Evolutionary conservation across 768 basidiomycete genomes (phyloP), one percentile per base, ranked within the genome.

Genomic region (Phylloporus sp.): DNA sequence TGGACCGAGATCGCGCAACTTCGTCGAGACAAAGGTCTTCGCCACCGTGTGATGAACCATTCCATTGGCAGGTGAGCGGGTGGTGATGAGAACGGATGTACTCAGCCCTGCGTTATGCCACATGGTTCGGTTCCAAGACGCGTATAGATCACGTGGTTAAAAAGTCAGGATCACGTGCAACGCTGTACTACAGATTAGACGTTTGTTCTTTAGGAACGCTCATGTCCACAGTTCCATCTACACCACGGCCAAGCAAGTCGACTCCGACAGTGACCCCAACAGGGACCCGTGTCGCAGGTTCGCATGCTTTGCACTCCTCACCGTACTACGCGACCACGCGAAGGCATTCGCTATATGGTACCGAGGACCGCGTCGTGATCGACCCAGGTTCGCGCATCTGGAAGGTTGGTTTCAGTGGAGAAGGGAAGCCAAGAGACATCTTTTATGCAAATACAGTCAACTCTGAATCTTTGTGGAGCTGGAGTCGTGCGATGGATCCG

Each of bases 391-490:
- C 91, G 41, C 78, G 86, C 47, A 80, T 94, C 54, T 98, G 95
- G 95, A 97, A 95, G 72, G 91, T 95, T 11, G 97, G 97, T 2
- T 98, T 97, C 74, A 95, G 93, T 62, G 95, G 95, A 13, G 97
- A 99, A 73, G 85, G 93, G 5, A 79, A 84, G 53, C 94, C 97
- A 9, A 72, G 97, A 60, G 88, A 92, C 50, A 85, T 94, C n/a
- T 89, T 95, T 66, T 80, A 79, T 59, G 77, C 83, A 0, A 76
- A 76, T 13, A 64, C 71, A 13, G 61, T 70, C 27, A 70, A 63
- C 12, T 75, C 75, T 5, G 59, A 68, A 38, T 65, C 80, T 1
- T 61, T 90, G 24, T 91, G 89, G 87, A 76, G 70, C 20, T 77
- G 86, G 49, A 76, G 70, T 47, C 73, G 84, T 31, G 78, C 84